Evolutionary conservation across 208 protist species (phyloP), one percentile per base, ranked within the genome.

Genomic region (Zelonia costaricensis): DNA sequence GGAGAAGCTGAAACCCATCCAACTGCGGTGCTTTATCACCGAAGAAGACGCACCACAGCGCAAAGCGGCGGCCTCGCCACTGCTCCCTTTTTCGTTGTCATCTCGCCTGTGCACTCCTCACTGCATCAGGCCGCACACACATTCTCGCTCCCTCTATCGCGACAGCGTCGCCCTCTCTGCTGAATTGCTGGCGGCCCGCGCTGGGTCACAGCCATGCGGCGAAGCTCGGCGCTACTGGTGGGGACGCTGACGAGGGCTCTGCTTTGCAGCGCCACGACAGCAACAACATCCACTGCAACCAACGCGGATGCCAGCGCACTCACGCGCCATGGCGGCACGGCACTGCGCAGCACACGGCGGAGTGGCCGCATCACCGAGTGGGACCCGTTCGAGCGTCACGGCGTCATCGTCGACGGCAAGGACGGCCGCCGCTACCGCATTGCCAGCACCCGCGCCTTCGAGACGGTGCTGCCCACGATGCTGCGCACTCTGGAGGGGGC

Each of bases 391-490:
- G 87, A 91, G 62, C 86, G 87, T 18, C 76, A 54, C 28, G 91
- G 91, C 27, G 62, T 70, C 42, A 90, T 96, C 56, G 47, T 49
- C 0, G 84, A 91, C n/a, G 63, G 62, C 1, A 54, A 58, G 18
- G 76, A 84, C 10, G 74, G 76, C 8, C 69, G 62, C 1, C 62
- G 73, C 46, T 91, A 88, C 52, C 30, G 40, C 30, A 93, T 96
- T 57, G 69, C 76, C 13, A 91, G 80, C 74, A 76, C 91, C 12
- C 76, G 86, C 22, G 84, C 91, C 33, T 96, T 96, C 55, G 86
- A 96, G 52, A 96, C 85, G 9, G 80, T 93, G 51, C 68, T 93
- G 46, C 86, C 91, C 9, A 91, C 86, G 25, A 70, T 78, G 53
- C 54, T 93, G 39, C 80, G 80, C 9, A 61, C 76, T 0, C 46